Evolutionary conservation across 768 basidiomycete genomes (phyloP).

Genomic region (Russula lepida): DNA sequence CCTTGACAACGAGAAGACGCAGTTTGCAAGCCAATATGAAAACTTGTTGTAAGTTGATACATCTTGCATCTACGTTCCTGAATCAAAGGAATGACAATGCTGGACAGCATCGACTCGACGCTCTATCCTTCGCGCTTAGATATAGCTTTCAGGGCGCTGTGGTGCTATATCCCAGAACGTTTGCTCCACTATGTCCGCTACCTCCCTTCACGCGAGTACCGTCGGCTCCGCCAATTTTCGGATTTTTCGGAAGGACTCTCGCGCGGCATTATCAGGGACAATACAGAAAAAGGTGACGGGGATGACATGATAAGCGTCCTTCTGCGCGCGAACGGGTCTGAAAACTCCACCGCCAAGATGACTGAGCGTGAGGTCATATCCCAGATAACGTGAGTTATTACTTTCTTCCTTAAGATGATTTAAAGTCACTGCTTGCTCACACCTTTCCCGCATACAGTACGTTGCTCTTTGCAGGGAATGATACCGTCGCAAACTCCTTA

Average conservation of each 20-base stretch:
- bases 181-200: conserved; percentile 18
- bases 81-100: not conserved
- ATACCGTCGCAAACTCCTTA: conserved; percentile 11
- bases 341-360: conserved; percentile 1
- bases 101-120: conserved; percentile 16
- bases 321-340: conserved; percentile 16
- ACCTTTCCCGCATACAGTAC: not conserved
- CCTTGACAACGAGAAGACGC: conserved; percentile 8
- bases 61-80: not conserved
- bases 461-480: conserved; percentile 17
- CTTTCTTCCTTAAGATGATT: not conserved
- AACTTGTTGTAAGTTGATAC: conserved; percentile 14
- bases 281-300: conserved; percentile 1
- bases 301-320: conserved; percentile 18
- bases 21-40: conserved; percentile 5
- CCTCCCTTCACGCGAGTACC: conserved; percentile 17
- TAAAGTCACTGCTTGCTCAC: not conserved
- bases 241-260: conserved; percentile 4
- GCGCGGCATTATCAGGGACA: conserved; percentile 5
- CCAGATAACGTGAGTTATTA: conserved; percentile 15
- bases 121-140: conserved; percentile 16
- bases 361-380: not conserved
- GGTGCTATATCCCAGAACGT: conserved; percentile 12
- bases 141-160: conserved; percentile 12
- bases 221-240: conserved; percentile 12